Evolutionary conservation across 1,284 basidiomycete genomes (phyloP), one percentile per base, ranked within the genome.

Genomic region (Ganoderma multipileum): DNA sequence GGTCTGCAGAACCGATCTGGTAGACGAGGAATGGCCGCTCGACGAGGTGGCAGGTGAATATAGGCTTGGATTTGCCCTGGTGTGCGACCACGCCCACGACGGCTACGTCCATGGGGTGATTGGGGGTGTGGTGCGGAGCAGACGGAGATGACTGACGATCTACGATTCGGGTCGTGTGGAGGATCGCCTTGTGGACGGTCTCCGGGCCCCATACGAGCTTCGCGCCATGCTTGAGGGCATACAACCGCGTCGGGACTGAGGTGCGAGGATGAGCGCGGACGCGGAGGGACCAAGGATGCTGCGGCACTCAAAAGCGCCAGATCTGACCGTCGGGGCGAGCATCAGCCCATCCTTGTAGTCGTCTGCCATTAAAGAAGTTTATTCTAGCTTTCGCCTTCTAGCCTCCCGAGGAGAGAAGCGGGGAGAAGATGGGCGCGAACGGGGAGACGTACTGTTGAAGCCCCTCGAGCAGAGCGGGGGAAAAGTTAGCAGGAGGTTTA

Each of bases 171-270:
- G 91, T 87, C 0, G 94, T 83, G 66, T 97, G 95, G 58, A 99
- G 85, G 68, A 99, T 96, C 16, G 98, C 98, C 80, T 94, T 95
- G 82, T 99, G 98, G 7, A 99, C 93, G 57, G 96, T 93, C 79
- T 99, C 98, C 0, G 97, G 98, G 12, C 95, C 92, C 98, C 98
- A 99, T 0, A 99, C 97, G 5, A 99, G 86, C 18, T 92, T 91
- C 2, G 97, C 97, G 2, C 97, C 97, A 77, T 99, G 93, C 75
- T 97, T 96, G 55, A 99, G 85, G 9, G 95, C 91, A 72, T 96
- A 92, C 20, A 97, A 80, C 50, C 96, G 90, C 6, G 92, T 95
- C 0, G 93, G 94, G 38, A 96, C 92, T 95, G 75, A 30, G 1
- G 66, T n/a, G 23, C 42, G 68, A 64, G 30, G 30, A 23, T 61